Conservation (phyloP, 345 rosid species). For the Garcia nutans region DNA sequence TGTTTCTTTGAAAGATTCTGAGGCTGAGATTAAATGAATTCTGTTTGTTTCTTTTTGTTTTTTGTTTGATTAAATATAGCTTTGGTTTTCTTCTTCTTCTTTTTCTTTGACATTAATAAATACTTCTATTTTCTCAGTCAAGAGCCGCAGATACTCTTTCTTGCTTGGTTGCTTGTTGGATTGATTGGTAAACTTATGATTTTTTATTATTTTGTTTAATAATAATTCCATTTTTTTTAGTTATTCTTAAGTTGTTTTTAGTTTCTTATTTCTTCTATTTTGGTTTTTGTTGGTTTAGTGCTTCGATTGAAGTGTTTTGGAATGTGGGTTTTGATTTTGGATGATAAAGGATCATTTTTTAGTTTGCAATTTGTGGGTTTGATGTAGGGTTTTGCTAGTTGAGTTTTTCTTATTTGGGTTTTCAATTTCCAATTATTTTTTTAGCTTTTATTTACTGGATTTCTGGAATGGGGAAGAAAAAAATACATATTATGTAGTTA, state of each 20-base stretch:
- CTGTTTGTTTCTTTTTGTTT: too few relatives aligned
- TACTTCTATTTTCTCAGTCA: constrained; percentile 2
- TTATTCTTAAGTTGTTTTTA: not conserved
- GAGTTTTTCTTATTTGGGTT: constrained; percentile 11
- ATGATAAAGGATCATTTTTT: constrained; percentile 13
- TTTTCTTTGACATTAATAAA: too few relatives aligned
- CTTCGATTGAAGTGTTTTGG: not conserved
- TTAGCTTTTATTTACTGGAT: not conserved
- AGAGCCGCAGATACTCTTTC: constrained; percentile 10
- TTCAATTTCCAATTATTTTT: not conserved
- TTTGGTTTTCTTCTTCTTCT: not conserved
- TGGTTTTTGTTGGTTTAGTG: constrained; percentile 1
- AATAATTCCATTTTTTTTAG: not conserved
- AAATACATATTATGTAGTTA: not conserved
- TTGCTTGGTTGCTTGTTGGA: not conserved
- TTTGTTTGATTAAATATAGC: too few relatives aligned
- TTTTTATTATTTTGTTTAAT: not conserved
- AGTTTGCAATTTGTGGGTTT: constrained; percentile 12
- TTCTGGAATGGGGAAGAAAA: not conserved
- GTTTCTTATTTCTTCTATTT: not conserved
- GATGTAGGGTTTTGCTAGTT: not conserved
- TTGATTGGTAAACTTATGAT: not conserved
- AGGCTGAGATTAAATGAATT: too few relatives aligned
- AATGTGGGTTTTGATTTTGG: constrained; percentile 15
- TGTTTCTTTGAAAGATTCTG: too few relatives aligned